Base-by-base conservation (phyloP, 768 basidiomycete species). In the Auriscalpium orientale region DNA sequence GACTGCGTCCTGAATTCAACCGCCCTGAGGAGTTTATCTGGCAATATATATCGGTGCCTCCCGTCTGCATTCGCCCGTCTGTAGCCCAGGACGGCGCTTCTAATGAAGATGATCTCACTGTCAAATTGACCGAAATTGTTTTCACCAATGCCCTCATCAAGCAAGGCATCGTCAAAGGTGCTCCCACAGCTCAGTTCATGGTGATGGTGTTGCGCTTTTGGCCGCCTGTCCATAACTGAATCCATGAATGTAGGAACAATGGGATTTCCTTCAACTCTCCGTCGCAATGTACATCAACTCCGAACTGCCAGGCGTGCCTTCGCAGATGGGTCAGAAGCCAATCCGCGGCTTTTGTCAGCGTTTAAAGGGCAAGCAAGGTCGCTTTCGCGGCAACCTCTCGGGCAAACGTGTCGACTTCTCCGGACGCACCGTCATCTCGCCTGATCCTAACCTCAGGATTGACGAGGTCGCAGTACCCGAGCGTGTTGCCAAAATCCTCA, bases 361-460 rank as follows among this genome's bases (percentile, higher is more conserved):
- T 3, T 75, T 99, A 50, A 99, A 99, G 74, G 97, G 97, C 38
- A 99, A 99, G 68, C 95, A 98, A 69, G 97, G 97, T 64, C 94
- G 97, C 48, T 98, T 99, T 73, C 82, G 97, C 68, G 97, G 97
- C 20, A 99, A 99, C 67, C 78, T 99, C 8, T 98, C 95, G 0
- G 97, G 97, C 59, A 99, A 99, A 71, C 93, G 97, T 70, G 97
- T 99, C 61, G 97, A 99, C 68, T 98, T 98, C 68, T 98, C 95
- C 0, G 95, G 85, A 6, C 89, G 97, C 64, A 99, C 97, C 8
- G 97, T 99, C 70, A 99, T 99, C 66, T 95, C 94, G 1, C 97
- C 97, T 1, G 97, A 99, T 70, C 97, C 97, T n/a, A 99, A 98
- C 67, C 74, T 99, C 60, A 86, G 92, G 51, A 97, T 99, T 66